Conservation (phyloP, 1,284 basidiomycete species). For the Rhodotorula sp. region DNA sequence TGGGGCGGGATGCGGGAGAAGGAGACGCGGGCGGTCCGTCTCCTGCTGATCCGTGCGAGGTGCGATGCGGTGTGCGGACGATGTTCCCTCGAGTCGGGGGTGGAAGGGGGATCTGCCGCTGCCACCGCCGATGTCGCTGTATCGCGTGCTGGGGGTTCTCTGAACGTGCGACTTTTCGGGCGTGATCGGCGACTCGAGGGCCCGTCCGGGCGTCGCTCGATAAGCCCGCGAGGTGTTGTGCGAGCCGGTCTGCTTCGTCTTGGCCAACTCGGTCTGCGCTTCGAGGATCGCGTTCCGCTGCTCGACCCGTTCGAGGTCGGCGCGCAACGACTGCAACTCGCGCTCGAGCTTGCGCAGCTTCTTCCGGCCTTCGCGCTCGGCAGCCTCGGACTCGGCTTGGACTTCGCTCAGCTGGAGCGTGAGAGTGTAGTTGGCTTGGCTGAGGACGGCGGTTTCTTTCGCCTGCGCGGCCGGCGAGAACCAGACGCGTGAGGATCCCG, state of each 20-base stretch:
- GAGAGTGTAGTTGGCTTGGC: slow-evolving; percentile 77
- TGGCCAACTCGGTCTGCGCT: slow-evolving; percentile 48
- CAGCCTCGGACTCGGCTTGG: slow-evolving; percentile 64
- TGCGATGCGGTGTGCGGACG: too few species aligned
- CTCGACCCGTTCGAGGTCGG: slow-evolving; percentile 66
- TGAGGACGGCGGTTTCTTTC: slow-evolving; percentile 63
- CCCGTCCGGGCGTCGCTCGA: not conserved
- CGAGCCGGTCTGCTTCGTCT: not conserved
- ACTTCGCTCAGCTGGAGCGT: slow-evolving; percentile 68
- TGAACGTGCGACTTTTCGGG: too few species aligned
- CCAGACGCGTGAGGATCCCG: slow-evolving; percentile 44
- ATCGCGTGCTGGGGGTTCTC: too few species aligned
- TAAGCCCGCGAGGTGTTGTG: not conserved
- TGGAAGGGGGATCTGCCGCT: too few species aligned
- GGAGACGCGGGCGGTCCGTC: too few species aligned
- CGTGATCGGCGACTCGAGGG: too few species aligned
- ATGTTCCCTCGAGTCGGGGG: too few species aligned
- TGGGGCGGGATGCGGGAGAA: too few species aligned
- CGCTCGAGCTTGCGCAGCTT: slow-evolving; percentile 69
- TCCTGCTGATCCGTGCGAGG: too few species aligned
- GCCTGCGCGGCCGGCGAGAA: slow-evolving; percentile 52
- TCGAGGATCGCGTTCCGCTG: slow-evolving; percentile 66
- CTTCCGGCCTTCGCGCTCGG: slow-evolving; percentile 66
- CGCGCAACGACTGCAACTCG: slow-evolving; percentile 66
- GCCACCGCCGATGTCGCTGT: too few species aligned